A percentile compares a stretch with the other conserved stretches of the same genome.
Evolutionary conservation across 306 rosid genomes (phyloP).

Genomic region (Acacia melanoxylon): DNA sequence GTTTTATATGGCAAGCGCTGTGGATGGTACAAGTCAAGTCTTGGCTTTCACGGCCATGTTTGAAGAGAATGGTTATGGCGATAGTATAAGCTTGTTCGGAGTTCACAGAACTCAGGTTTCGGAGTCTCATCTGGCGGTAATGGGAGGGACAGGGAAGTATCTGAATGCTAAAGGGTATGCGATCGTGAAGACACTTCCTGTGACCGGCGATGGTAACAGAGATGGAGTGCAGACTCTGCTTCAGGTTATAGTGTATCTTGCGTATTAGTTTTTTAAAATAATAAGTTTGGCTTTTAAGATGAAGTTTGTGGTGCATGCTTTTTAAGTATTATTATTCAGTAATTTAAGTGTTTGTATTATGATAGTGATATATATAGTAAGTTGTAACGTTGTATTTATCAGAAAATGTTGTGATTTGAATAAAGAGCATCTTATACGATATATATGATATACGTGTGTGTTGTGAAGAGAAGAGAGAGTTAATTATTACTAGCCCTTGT

Average conservation of each 20-base stretch:
- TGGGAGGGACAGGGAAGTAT: constrained; percentile 85
- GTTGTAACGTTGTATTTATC: neutral
- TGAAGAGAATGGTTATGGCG: constrained; percentile 61
- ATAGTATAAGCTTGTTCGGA: constrained; percentile 77
- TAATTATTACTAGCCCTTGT: too few relatives aligned
- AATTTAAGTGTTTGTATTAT: neutral
- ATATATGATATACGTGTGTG: too few relatives aligned
- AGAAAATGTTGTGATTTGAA: neutral
- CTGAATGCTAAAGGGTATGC: constrained; percentile 70
- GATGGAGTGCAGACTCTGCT: constrained; percentile 68
- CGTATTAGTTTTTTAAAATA: constrained; percentile 26
- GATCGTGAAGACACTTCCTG: constrained; percentile 56
- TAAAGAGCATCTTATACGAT: neutral
- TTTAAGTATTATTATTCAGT: neutral
- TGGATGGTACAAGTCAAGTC: constrained; percentile 74
- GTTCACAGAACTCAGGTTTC: constrained; percentile 64
- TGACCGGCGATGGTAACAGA: constrained; percentile 33
- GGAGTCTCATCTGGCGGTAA: constrained; percentile 74
- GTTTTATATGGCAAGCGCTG: constrained; percentile 67
- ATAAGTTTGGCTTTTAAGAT: neutral
- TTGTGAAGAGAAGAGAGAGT: too few relatives aligned
- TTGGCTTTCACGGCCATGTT: constrained; percentile 81
- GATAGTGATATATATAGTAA: neutral
- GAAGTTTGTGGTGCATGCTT: neutral
- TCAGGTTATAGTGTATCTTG: constrained; percentile 60